Percentiles rank a stretch among this genome's conserved stretches.
phyloP scores from a whole-genome alignment of 805 yeast genomes.

The Yamadazyma phyllophila region DNA sequence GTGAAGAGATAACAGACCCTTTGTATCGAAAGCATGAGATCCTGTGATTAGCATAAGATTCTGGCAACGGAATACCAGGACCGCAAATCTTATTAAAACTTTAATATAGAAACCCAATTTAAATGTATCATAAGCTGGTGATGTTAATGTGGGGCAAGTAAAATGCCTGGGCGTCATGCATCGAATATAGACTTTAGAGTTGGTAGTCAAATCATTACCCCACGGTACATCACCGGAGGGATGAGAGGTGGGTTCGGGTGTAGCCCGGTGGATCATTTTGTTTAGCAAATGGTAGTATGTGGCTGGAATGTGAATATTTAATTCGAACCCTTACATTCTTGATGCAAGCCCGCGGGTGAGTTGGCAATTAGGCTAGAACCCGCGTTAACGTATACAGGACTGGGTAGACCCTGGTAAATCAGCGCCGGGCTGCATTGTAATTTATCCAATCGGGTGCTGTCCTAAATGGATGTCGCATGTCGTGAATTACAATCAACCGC shows the following conservation, averaged over 20 bases:
- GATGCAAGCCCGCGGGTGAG: neutral
- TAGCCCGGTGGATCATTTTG: too few species aligned
- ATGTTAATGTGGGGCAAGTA: too few species aligned
- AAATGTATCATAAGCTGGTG: too few species aligned
- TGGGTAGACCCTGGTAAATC: conserved; percentile 1
- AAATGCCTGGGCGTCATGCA: neutral
- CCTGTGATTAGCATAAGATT: neutral
- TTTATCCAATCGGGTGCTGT: too few species aligned
- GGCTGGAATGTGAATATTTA: neutral
- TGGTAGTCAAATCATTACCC: neutral
- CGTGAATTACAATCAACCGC: too few species aligned
- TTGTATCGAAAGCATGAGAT: neutral
- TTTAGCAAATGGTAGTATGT: too few species aligned
- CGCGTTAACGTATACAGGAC: neutral
- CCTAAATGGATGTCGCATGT: too few species aligned
- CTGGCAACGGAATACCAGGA: neutral
- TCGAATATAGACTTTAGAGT: neutral
- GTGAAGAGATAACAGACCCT: too few species aligned
- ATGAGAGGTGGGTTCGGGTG: too few species aligned
- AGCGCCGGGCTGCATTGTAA: neutral
- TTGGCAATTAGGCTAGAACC: neutral
- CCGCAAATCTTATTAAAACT: too few species aligned
- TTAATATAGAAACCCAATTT: too few species aligned
- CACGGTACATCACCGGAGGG: neutral
- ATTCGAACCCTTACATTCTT: neutral